Evolutionary conservation across 2,329 filamentous ascomycete genomes (phyloP).

Genomic region (Penicillium capsulatum): DNA sequence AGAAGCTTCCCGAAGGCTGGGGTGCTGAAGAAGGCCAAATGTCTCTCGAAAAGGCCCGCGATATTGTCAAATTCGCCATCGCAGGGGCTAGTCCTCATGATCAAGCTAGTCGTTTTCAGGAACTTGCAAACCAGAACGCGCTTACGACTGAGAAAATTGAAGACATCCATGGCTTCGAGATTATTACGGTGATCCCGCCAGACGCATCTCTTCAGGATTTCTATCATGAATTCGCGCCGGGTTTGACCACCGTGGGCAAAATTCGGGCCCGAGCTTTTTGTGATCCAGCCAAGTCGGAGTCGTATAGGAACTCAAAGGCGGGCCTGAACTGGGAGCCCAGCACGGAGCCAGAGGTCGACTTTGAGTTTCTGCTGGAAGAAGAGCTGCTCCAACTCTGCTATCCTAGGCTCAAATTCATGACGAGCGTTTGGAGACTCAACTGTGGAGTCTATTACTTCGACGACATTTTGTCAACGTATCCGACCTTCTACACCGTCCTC

Average conservation of each 20-base stretch:
- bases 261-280: constrained; percentile 51
- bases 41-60: constrained; percentile 45
- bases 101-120: constrained; percentile 36
- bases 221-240: constrained; percentile 42
- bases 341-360: constrained; percentile 27
- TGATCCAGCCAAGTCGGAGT: constrained; percentile 38
- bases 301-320: constrained; percentile 38
- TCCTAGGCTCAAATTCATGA: constrained; percentile 60
- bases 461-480: constrained; percentile 51
- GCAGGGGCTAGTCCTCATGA: constrained; percentile 44
- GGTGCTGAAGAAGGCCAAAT: constrained; percentile 22
- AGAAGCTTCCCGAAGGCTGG: constrained; percentile 25
- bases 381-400: constrained; percentile 55
- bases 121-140: constrained; percentile 28
- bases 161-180: constrained; percentile 57
- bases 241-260: constrained; percentile 51
- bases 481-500: constrained; percentile 61
- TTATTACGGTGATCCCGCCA: constrained; percentile 52
- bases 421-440: constrained; percentile 54
- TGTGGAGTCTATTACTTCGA: constrained; percentile 64
- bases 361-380: constrained; percentile 66
- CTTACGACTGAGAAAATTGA: constrained; percentile 43
- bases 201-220: constrained; percentile 45
- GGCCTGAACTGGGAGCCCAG: constrained; percentile 22
- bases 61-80: constrained; percentile 50